These are phyloP conservation scores for Kodamaea kaohsiungensis DNA, from an alignment of 805 yeast genomes.

Conservation along the genomic window DNA sequence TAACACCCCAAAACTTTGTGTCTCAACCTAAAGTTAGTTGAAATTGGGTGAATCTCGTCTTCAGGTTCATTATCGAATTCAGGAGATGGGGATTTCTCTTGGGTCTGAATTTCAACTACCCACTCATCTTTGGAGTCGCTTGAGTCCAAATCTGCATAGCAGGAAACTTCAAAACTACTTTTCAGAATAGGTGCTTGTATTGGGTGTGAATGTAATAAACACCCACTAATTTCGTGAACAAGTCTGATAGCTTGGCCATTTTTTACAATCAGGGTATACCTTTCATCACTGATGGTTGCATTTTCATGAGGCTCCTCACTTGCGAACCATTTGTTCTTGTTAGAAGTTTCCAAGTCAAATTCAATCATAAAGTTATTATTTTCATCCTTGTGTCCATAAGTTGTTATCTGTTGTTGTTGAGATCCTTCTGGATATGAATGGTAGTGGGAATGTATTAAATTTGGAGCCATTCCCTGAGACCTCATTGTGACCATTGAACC, in stretches of 20 bases:
- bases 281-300: slow-evolving; percentile 21
- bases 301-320: slow-evolving; percentile 24
- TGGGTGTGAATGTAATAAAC: slow-evolving; percentile 81
- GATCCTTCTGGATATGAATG: slow-evolving; percentile 91
- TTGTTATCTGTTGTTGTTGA: slow-evolving; percentile 90
- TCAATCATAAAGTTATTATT: slow-evolving; percentile 95
- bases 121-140: slow-evolving; percentile 90
- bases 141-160: slow-evolving; percentile 70
- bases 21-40: slow-evolving; percentile 69
- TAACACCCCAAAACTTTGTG: slow-evolving; percentile 70
- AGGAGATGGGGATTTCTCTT: slow-evolving; percentile 42
- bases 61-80: slow-evolving; percentile 49
- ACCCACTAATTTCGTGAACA: slow-evolving; percentile 67
- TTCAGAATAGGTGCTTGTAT: slow-evolving; percentile 73
- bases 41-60: slow-evolving; percentile 66
- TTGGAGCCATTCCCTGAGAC: slow-evolving; percentile 71
- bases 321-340: slow-evolving; percentile 26
- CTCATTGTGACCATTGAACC: slow-evolving; percentile 67
- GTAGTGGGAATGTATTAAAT: slow-evolving; percentile 83
- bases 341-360: slow-evolving; percentile 51
- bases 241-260: slow-evolving; percentile 72
- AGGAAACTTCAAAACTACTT: slow-evolving; percentile 76
- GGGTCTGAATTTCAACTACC: slow-evolving; percentile 80
- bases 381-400: slow-evolving; percentile 91
- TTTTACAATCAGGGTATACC: slow-evolving; percentile 36